A percentile compares a stretch with the other conserved stretches of the same genome.
phyloP scores from a whole-genome alignment of 139 green algal genomes.

The Desmodesmus armatus region DNA sequence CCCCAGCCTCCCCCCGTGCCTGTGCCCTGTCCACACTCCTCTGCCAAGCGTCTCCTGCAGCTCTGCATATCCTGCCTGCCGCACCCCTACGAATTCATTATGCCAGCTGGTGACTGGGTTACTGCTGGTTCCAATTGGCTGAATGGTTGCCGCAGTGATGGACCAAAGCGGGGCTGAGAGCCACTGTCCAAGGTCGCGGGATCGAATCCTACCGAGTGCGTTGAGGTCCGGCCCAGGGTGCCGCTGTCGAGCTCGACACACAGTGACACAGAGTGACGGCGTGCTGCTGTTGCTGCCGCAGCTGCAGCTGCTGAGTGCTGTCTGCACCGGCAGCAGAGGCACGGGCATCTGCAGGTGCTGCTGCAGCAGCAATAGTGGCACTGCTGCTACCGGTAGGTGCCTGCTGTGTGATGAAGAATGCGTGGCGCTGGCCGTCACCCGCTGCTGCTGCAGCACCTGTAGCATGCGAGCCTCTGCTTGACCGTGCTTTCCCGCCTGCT shows the following conservation, averaged over 20 bases:
- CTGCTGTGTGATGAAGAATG: neutral
- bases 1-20: neutral
- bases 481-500: neutral
- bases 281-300: neutral
- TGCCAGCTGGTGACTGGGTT: conserved; percentile 40
- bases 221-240: too few species aligned
- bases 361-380: neutral
- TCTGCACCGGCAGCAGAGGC: too few species aligned
- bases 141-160: conserved; percentile 33
- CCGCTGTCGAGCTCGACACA: too few species aligned
- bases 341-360: too few species aligned
- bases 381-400: neutral
- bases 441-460: neutral
- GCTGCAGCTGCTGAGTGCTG: neutral
- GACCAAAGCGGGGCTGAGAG: too few species aligned
- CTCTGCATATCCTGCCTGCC: conserved; percentile 11
- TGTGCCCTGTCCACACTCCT: conserved; percentile 16
- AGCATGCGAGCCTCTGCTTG: neutral
- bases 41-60: conserved; percentile 48
- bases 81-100: conserved; percentile 41
- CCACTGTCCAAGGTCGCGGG: too few species aligned
- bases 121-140: neutral
- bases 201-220: too few species aligned
- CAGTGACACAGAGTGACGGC: neutral
- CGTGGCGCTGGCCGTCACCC: neutral